Conservation (phyloP, 345 rosid species). For the Aethionema arabicum region DNA sequence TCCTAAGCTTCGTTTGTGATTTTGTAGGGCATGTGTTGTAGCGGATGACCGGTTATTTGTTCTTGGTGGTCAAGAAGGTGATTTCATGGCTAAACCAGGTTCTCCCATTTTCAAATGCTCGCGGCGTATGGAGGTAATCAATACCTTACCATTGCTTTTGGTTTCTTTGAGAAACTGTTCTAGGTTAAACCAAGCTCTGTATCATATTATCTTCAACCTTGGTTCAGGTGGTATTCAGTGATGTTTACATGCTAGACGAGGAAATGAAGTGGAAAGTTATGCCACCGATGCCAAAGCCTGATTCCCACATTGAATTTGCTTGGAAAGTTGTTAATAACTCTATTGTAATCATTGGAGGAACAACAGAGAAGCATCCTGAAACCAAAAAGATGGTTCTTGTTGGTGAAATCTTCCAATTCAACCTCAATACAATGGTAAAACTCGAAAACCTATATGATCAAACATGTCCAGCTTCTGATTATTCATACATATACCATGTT, state of each 20-base stretch:
- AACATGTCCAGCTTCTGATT: not conserved
- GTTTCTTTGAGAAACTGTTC: not conserved
- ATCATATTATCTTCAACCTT: not conserved
- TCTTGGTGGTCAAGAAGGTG: conserved; percentile 98
- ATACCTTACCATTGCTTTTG: not conserved
- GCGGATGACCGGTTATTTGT: conserved; percentile 69
- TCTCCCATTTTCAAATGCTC: conserved; percentile 98
- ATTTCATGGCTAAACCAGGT: conserved; percentile 99
- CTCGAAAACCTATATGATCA: not conserved
- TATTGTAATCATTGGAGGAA: conserved; percentile 83
- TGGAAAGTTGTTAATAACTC: conserved; percentile 91
- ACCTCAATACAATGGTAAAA: conserved; percentile 55
- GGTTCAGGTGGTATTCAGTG: conserved; percentile 78
- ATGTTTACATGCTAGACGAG: conserved; percentile 86
- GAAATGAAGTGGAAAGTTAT: conserved; percentile 86
- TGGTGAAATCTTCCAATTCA: conserved; percentile 68
- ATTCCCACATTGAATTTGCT: conserved; percentile 95
- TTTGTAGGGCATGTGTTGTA: conserved; percentile 74
- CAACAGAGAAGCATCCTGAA: conserved; percentile 88
- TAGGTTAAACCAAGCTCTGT: too few relatives aligned
- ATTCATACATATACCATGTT: not conserved
- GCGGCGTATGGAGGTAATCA: conserved; percentile 71
- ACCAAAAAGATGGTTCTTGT: conserved; percentile 91
- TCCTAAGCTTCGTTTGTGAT: conserved; percentile 13
- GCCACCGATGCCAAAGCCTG: conserved; percentile 86